Evolutionary conservation across 2,329 filamentous ascomycete genomes (phyloP).

Genomic region (Escovopsis sp.): DNA sequence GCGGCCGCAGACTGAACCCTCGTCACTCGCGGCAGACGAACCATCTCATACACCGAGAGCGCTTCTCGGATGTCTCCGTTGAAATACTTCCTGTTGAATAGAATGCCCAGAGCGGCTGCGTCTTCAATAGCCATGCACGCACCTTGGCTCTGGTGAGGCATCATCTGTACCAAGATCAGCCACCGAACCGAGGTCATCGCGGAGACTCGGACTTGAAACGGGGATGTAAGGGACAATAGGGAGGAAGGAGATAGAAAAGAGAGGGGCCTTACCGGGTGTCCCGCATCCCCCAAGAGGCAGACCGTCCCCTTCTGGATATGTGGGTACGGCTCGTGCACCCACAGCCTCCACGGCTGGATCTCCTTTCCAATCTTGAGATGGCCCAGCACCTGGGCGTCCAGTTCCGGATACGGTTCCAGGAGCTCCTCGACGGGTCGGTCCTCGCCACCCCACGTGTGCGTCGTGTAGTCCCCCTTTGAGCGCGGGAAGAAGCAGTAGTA

Average conservation of each 20-base stretch:
- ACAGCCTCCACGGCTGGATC: slow-evolving; percentile 48
- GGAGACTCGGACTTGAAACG: no score
- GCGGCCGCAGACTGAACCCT: slow-evolving; percentile 42
- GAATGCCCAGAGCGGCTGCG: slow-evolving; percentile 44
- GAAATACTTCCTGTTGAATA: slow-evolving; percentile 37
- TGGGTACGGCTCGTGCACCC: slow-evolving; percentile 47
- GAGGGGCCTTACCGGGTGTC: slow-evolving; percentile 35
- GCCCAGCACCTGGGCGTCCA: slow-evolving; percentile 41
- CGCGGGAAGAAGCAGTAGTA: slow-evolving; percentile 57
- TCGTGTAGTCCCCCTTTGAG: slow-evolving; percentile 40
- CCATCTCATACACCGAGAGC: slow-evolving; percentile 34
- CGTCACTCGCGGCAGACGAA: slow-evolving; percentile 39
- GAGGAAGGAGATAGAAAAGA: background rate
- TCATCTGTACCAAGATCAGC: slow-evolving; percentile 32
- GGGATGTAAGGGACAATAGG: background rate
- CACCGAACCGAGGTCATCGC: background rate
- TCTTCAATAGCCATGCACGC: slow-evolving; percentile 57
- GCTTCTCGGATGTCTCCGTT: slow-evolving; percentile 31
- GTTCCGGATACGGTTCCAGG: slow-evolving; percentile 42
- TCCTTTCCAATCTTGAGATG: slow-evolving; percentile 47
- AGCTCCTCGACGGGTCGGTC: slow-evolving; percentile 41
- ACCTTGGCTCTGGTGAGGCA: slow-evolving; percentile 56
- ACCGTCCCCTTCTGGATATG: slow-evolving; percentile 36
- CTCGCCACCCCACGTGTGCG: slow-evolving; percentile 43
- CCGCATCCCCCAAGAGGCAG: slow-evolving; percentile 51